A percentile compares a stretch with the other conserved stretches of the same genome.
Evolutionary conservation across 768 basidiomycete species (phyloP).

Genomic region (Panus rudis): DNA sequence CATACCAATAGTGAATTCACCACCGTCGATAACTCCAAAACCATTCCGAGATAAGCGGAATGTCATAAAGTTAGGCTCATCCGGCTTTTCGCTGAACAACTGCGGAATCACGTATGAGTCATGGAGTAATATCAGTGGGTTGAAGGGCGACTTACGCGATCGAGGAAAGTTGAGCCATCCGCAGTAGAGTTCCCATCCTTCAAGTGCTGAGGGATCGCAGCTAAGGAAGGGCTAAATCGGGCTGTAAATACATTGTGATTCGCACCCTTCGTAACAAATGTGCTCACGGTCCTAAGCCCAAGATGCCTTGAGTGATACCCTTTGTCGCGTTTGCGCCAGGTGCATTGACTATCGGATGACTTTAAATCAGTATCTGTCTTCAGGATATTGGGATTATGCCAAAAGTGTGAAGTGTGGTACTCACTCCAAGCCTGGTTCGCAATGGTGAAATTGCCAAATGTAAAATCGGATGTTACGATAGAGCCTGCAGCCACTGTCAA

Average conservation of each 20-base stretch:
- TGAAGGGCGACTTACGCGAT: background rate
- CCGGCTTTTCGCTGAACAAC: slow-evolving; percentile 5
- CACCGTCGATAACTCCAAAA: slow-evolving; percentile 4
- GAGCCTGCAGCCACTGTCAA: background rate
- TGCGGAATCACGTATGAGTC: too few species aligned
- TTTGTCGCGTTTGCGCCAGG: slow-evolving; percentile 1
- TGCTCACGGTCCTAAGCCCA: slow-evolving; percentile 6
- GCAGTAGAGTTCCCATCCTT: background rate
- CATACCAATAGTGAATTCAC: slow-evolving; percentile 8
- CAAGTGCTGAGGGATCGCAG: too few species aligned
- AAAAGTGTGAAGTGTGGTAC: background rate
- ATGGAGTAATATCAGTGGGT: too few species aligned
- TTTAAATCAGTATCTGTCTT: too few species aligned
- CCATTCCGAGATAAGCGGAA: slow-evolving; percentile 4
- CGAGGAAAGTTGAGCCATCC: background rate
- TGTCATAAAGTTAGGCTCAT: slow-evolving; percentile 5
- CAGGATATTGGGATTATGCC: background rate
- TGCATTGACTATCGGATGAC: slow-evolving; percentile 2
- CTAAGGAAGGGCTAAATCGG: background rate
- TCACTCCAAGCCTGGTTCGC: slow-evolving; percentile 2
- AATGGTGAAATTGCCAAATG: slow-evolving; percentile 3
- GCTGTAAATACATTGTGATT: too few species aligned
- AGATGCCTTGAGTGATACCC: background rate
- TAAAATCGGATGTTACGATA: background rate
- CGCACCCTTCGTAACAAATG: too few species aligned